Evolutionary conservation across 2,329 filamentous ascomycete species (phyloP), one percentile per base, ranked within the genome.

Genomic region (Scedosporium minutisporum): DNA sequence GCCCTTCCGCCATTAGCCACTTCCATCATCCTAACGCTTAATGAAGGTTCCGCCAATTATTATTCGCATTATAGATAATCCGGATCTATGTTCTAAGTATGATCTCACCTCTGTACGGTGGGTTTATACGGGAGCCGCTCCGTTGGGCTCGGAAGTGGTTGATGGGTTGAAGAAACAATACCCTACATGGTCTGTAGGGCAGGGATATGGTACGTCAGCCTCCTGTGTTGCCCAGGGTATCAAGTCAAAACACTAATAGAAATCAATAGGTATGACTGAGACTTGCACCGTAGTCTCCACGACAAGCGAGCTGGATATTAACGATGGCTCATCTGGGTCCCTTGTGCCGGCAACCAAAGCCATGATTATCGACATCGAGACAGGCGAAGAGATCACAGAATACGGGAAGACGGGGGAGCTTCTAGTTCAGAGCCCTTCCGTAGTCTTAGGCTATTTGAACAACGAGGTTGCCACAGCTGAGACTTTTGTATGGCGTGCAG

Each of bases 391-490:
- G 68, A 80, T 93, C 53, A 87, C 83, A 0, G 80, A 77, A 6
- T 86, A 89, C 67, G 77, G 93, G 65, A 84, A 86, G 57, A 89
- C 88, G 0, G 93, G 93, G 44, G 93, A 97, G 74, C 81, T 97
- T 12, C 80, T 90, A 18, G 83, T 96, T 23, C 89, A 91, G 71
- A 85, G 85, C 0, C 92, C 91, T 0, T 87, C 87, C 1, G 84
- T 96, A 1, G 86, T 89, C 0, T 75, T 96, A 0, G 93, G 93
- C 0, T 97, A 97, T 68, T 77, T 96, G 61, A 89, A 96, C 75
- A 96, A 96, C 70, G 86, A 89, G 57, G 87, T 89, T 69, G 91
- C 93, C 3, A 96, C 87, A 18, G 79, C 82, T 60, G 91, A 96
- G 71, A 95, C 92, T 0, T 97, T 91, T 69, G 70, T 87, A 0